These are phyloP conservation scores for Coemansia sp. DNA, from an alignment of 371 early-diverging fungal species.

Conservation along the genomic window DNA sequence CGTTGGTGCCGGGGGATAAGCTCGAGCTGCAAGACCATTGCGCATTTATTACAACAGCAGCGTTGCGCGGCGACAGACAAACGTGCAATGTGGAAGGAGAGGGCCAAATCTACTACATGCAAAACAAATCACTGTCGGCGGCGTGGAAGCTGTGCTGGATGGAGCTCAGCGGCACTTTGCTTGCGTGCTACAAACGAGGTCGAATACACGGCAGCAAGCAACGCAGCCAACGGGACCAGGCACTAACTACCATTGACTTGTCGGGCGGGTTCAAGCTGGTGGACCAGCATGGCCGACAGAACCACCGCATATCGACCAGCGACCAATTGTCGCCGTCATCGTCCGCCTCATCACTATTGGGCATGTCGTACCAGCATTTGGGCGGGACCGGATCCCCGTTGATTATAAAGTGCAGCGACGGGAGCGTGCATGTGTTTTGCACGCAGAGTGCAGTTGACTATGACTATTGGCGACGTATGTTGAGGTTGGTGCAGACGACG, in stretches of 20 bases:
- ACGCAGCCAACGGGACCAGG: constrained; percentile 1
- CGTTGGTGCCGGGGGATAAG: constrained; percentile 22
- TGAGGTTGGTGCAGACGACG: constrained; percentile 13
- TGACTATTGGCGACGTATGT: constrained; percentile 34
- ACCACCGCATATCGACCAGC: constrained; percentile 9
- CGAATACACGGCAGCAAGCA: not conserved
- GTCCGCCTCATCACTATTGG: constrained; percentile 6
- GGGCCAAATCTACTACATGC: constrained; percentile 44
- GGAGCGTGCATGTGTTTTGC: constrained; percentile 37
- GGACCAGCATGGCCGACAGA: constrained; percentile 24
- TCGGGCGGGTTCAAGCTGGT: constrained; percentile 29
- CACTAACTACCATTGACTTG: constrained; percentile 17
- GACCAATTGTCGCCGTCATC: constrained; percentile 7
- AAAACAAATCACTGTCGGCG: constrained; percentile 21
- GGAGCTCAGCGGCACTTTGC: constrained; percentile 32
- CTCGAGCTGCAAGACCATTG: constrained; percentile 44
- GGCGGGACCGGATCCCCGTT: constrained; percentile 39
- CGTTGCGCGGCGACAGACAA: not conserved
- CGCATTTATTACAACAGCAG: constrained; percentile 16
- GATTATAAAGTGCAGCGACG: constrained; percentile 23
- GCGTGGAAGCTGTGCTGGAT: constrained; percentile 46
- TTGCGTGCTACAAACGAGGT: constrained; percentile 16
- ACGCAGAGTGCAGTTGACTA: constrained; percentile 35
- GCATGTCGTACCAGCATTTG: constrained; percentile 17
- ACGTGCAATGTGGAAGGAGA: constrained; percentile 19